Evolutionary conservation across 257 asterid species (phyloP).

Genomic region (Salvia rosmarinus): DNA sequence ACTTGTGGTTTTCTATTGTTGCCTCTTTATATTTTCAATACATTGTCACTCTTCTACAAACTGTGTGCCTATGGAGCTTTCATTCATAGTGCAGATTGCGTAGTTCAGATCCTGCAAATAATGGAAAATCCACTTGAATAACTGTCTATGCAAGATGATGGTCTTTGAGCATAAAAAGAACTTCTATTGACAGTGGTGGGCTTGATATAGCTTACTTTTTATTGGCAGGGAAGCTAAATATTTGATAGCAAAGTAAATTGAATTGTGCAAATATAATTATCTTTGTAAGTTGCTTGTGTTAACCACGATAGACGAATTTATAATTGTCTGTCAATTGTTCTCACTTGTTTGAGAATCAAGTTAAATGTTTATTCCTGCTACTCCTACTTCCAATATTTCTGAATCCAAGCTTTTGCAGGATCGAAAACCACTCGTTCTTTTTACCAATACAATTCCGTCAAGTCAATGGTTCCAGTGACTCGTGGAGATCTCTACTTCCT

Average conservation of each 20-base stretch:
- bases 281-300: constrained; percentile 5
- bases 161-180: neutral
- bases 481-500: constrained; percentile 84
- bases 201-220: neutral
- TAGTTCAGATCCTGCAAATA: constrained; percentile 19
- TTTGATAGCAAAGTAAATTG: constrained; percentile 21
- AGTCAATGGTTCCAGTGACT: constrained; percentile 68
- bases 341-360: constrained; percentile 15
- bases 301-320: constrained; percentile 5
- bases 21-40: neutral
- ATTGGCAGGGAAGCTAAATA: constrained; percentile 4
- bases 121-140: constrained; percentile 2
- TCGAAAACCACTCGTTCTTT: constrained; percentile 85
- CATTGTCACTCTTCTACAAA: neutral
- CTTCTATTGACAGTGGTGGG: neutral
- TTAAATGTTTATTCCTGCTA: constrained; percentile 10
- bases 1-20: constrained; percentile 3
- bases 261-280: constrained; percentile 1
- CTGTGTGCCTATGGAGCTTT: constrained; percentile 8
- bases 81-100: constrained; percentile 7
- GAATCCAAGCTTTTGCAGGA: constrained; percentile 59
- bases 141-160: too few species aligned
- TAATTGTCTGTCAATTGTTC: neutral
- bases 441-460: constrained; percentile 87
- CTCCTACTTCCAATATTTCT: constrained; percentile 31